Conservation (phyloP, 257 asterid genomes). For the Asclepias syriaca region DNA sequence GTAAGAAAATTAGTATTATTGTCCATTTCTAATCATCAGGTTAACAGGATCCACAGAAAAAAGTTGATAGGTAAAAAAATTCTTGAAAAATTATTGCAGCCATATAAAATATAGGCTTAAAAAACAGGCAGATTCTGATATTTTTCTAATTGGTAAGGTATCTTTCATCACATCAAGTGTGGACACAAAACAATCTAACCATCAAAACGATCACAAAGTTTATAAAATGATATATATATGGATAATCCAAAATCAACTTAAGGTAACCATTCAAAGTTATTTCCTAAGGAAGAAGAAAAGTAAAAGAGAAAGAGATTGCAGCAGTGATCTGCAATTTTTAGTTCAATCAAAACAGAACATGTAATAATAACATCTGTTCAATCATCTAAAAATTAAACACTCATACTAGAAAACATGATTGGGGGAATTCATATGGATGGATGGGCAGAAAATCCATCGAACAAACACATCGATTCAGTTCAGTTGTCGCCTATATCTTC, state of each 20-base stretch:
- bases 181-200: slow-evolving; percentile 17
- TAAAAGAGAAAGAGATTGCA: neutral
- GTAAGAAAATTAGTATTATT: neutral
- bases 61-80: neutral
- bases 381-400: neutral
- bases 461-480: neutral
- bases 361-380: neutral
- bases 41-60: neutral
- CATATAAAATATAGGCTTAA: slow-evolving; percentile 24
- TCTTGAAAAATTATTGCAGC: slow-evolving; percentile 24
- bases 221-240: too few species aligned
- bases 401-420: neutral
- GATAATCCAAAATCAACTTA: neutral
- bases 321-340: neutral
- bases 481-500: neutral
- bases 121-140: slow-evolving; percentile 10
- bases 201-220: neutral
- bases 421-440: neutral
- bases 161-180: slow-evolving; percentile 9
- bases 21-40: neutral
- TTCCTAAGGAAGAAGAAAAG: neutral
- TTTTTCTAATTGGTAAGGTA: slow-evolving; percentile 14
- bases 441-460: neutral
- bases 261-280: neutral
- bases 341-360: neutral